Evolutionary conservation across 2,329 filamentous ascomycete genomes (phyloP), one percentile per base, ranked within the genome.

Genomic region (Aspergillus transmontanensis): DNA sequence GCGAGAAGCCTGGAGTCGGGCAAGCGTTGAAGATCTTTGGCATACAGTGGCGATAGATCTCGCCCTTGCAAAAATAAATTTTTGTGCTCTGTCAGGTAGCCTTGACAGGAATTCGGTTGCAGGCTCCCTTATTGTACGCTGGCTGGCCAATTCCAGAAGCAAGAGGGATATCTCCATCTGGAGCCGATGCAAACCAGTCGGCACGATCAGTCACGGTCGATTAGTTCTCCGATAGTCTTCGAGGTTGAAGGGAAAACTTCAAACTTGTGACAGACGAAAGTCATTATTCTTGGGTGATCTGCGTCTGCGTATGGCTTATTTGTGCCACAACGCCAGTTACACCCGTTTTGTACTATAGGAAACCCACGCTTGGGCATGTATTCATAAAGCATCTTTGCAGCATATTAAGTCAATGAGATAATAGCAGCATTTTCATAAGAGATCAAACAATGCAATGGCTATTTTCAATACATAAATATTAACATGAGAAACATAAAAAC

Each of bases 1-100:
- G 76, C 28, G 78, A 80, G 34, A 75, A 71, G 50, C 71, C 74
- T 36, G 75, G 75, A 51, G 81, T 80, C 63, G 76, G 75, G 26
- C 75, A 75, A 55, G 76, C 79, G n/a, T 75, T 83, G 69, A 84
- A 81, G 68, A 78, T 86, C 45, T 82, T 83, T 62, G 82, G 81
- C 45, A 81, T 83, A 19, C 79, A 80, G 65, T 83, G 81, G 81
- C 76, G 80, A 46, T 66, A 58, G 54, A 30, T 32, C 46, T 56
- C 58, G 30, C 56, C 32, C 51, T 57, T 46, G 26, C 48, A 26
- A 26, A 30, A 26, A 41, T 36, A 23, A 16, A 14, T 30, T 7
- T 10, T 14, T 30, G 10, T 54, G 32, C 23, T 26, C 16, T 60
- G 50, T n/a, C 41, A 34, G 48, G 21, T 46, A 51, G 26, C 16